Conservation (phyloP, 169 alveolate genomes). For the Plasmodium inui region DNA sequence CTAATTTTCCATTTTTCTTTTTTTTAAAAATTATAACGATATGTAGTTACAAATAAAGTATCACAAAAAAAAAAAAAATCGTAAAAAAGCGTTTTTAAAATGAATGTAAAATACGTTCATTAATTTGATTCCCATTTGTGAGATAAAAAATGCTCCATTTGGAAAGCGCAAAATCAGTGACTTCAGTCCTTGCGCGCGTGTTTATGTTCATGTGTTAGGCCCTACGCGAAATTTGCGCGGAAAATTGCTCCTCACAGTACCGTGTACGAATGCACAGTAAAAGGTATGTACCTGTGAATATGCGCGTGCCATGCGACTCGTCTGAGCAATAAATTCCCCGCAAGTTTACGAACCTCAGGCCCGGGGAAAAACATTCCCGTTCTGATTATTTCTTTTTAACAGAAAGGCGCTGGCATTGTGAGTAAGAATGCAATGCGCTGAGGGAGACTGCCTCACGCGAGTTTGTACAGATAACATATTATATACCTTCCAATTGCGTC, state of each 20-base stretch:
- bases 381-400: background rate
- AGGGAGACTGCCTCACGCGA: background rate
- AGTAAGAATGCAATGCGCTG: constrained; percentile 1
- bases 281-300: background rate
- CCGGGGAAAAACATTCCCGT: background rate
- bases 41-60: background rate
- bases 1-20: background rate
- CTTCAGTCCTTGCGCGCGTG: background rate
- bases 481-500: background rate
- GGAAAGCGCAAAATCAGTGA: background rate
- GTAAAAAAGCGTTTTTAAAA: background rate
- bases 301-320: background rate
- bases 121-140: background rate
- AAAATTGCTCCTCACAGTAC: background rate
- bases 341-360: background rate
- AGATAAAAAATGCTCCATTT: background rate
- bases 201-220: background rate
- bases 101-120: background rate
- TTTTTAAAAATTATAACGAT: background rate
- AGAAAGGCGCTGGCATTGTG: constrained; percentile 14
- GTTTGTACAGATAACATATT: background rate
- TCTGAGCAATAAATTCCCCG: background rate
- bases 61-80: background rate
- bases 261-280: background rate
- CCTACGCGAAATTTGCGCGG: constrained; percentile 8